Base-by-base conservation (phyloP, 768 basidiomycete genomes). In the Hortiboletus campestris region DNA sequence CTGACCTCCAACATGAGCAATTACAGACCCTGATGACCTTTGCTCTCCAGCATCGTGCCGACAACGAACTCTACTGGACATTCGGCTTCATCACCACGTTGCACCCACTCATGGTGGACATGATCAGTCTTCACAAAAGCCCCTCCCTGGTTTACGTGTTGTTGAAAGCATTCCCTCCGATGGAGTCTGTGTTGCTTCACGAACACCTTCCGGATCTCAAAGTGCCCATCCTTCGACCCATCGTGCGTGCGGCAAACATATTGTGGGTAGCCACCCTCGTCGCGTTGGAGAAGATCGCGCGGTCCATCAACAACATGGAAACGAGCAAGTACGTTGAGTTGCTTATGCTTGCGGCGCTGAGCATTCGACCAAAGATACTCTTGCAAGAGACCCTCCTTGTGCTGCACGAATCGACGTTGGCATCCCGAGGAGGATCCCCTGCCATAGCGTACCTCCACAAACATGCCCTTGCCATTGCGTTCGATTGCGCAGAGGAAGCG, bases 401-500 rank as follows among this genome's bases (percentile, higher is more conserved):
- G 5, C 68, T 88, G 12, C 77, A 84, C 57, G 85, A 84, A 36
- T 73, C 73, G 31, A 76, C 79, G 2, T 52, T 57, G 2, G 53
- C 32, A 5, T 57, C 59, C 56, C 51, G 63, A 63, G 54, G 52
- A 68, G 45, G 43, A 51, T 58, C 67, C 4, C 53, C 66, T 5
- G 62, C 67, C 14, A 65, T 63, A 1, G 63, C 66, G n/a, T 83
- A 87, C 61, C 78, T 76, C 1, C 80, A 81, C 59, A 82, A 80
- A 49, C 78, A 84, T 34, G 79, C 80, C 0, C 74, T 86, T 1
- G 80, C 78, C 7, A 75, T 87, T 29, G 78, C 78, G 1, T 85
- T 84, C 53, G 85, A 87, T 56, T 76, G 83, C 13, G 83, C 82
- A 2, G 84, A 88, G 59, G 86, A 87, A 61, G 86, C 85, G 6